These are phyloP conservation scores for Lactarius indigo DNA, from an alignment of 768 basidiomycete genomes.

Conservation along the genomic window DNA sequence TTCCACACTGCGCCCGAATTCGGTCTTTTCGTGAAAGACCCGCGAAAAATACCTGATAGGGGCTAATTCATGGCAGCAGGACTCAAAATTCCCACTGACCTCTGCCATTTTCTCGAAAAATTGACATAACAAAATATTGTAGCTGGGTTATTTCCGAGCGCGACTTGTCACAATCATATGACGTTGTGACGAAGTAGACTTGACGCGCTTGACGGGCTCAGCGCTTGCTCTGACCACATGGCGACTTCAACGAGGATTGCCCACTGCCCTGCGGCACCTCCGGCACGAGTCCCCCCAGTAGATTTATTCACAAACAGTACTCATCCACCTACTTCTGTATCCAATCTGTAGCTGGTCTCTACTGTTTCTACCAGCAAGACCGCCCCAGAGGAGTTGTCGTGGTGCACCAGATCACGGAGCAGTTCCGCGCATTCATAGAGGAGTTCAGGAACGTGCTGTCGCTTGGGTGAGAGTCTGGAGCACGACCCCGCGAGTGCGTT, in stretches of 20 bases:
- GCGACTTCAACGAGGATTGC: constrained; percentile 4
- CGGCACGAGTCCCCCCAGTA: constrained; percentile 41
- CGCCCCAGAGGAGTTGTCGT: constrained; percentile 59
- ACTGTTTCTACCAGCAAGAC: background rate
- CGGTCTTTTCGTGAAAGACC: too few relatives aligned
- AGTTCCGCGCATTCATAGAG: constrained; percentile 80
- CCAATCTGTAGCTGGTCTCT: constrained; percentile 29
- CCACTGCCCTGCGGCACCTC: background rate
- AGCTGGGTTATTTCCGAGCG: too few relatives aligned
- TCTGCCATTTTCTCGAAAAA: too few relatives aligned
- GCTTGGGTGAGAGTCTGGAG: constrained; percentile 40
- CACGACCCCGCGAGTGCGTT: too few relatives aligned
- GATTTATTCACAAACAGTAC: constrained; percentile 69
- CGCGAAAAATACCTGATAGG: too few relatives aligned
- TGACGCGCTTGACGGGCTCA: too few relatives aligned
- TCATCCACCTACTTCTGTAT: constrained; percentile 64
- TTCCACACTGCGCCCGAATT: too few relatives aligned
- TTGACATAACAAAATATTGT: too few relatives aligned
- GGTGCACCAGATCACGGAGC: constrained; percentile 78
- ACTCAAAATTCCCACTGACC: too few relatives aligned
- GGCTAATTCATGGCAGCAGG: too few relatives aligned
- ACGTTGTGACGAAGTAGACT: background rate
- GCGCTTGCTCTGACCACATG: too few relatives aligned
- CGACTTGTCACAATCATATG: background rate
- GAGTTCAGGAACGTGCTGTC: constrained; percentile 75